These are phyloP conservation scores for Chaetomiaceae sp. DNA, from an alignment of 2,329 filamentous ascomycete genomes.

Conservation along the genomic window DNA sequence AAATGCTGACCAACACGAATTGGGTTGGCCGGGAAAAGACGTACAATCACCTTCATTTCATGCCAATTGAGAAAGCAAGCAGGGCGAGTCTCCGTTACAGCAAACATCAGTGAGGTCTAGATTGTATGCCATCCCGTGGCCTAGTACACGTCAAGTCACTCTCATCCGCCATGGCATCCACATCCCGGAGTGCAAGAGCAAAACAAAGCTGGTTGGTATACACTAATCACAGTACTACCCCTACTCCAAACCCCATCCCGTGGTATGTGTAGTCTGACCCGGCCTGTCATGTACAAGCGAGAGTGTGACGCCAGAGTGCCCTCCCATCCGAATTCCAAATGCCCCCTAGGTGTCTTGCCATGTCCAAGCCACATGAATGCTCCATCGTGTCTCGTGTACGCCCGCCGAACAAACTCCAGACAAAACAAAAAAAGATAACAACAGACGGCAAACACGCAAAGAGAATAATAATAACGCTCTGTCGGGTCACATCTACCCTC, in stretches of 20 bases:
- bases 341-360: neutral
- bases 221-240: neutral
- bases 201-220: neutral
- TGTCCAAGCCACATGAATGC: neutral
- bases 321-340: neutral
- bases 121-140: too few species aligned
- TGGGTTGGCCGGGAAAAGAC: too few species aligned
- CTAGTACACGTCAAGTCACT: too few species aligned
- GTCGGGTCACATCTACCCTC: constrained; percentile 1
- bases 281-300: constrained; percentile 3
- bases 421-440: neutral
- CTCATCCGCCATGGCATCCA: too few species aligned
- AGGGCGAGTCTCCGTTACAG: too few species aligned
- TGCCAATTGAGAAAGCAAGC: too few species aligned
- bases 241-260: neutral
- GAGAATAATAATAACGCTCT: neutral
- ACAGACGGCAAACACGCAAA: constrained; percentile 7
- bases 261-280: constrained; percentile 10
- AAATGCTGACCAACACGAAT: too few species aligned
- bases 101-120: too few species aligned
- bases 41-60: too few species aligned
- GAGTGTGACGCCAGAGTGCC: constrained; percentile 10
- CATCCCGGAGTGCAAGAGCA: too few species aligned
- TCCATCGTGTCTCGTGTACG: constrained; percentile 6
- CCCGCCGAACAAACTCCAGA: neutral